A percentile compares a stretch with the other conserved stretches of the same genome.
phyloP scores from a whole-genome alignment of 352 stramenopile genomes.

The Globisporangium polare region DNA sequence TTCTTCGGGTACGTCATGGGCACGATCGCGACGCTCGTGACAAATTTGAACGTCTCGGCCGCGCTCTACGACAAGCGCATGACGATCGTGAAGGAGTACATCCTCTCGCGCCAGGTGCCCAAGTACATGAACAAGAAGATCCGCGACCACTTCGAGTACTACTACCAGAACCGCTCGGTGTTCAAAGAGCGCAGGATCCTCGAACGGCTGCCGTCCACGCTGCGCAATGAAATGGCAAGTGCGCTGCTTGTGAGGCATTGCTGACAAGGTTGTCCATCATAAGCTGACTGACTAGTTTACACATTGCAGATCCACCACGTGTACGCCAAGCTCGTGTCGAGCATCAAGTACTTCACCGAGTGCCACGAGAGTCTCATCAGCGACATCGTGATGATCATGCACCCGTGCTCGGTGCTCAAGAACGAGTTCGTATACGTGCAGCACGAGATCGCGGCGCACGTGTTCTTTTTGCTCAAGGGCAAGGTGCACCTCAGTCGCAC shows the following conservation, averaged over 20 bases:
- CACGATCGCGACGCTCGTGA: slow-evolving; percentile 76
- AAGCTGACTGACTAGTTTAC: neutral
- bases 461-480: slow-evolving; percentile 82
- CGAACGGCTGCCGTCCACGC: slow-evolving; percentile 53
- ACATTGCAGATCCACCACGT: slow-evolving; percentile 65
- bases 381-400: slow-evolving; percentile 81
- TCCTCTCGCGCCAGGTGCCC: slow-evolving; percentile 72
- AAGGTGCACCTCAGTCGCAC: slow-evolving; percentile 65
- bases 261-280: neutral
- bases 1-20: slow-evolving; percentile 88
- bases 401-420: slow-evolving; percentile 67
- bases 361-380: slow-evolving; percentile 81
- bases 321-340: slow-evolving; percentile 62
- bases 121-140: slow-evolving; percentile 74
- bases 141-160: slow-evolving; percentile 81
- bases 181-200: slow-evolving; percentile 77
- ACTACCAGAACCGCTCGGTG: slow-evolving; percentile 79
- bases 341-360: slow-evolving; percentile 64
- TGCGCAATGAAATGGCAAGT: slow-evolving; percentile 78
- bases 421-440: slow-evolving; percentile 80
- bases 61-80: slow-evolving; percentile 77
- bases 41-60: slow-evolving; percentile 71
- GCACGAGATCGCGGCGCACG: slow-evolving; percentile 79
- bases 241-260: neutral
- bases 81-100: slow-evolving; percentile 84